Conservation (phyloP, 768 basidiomycete genomes). For the Termitomyces sp. region DNA sequence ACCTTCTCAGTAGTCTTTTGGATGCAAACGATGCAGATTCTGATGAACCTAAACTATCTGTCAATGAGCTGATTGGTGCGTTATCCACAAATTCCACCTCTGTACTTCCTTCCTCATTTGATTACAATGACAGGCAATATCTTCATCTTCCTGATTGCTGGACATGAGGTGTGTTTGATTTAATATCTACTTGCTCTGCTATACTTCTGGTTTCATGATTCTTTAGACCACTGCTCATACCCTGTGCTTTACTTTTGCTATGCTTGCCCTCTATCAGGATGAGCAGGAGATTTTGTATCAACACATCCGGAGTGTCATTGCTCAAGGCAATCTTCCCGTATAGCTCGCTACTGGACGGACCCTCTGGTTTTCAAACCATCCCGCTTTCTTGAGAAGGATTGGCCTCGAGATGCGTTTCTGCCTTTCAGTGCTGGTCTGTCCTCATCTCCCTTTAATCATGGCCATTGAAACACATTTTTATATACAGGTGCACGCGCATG, state of each 20-base stretch:
- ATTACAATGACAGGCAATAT: conserved; percentile 30
- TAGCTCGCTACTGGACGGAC: conserved; percentile 53
- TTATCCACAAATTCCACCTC: background rate
- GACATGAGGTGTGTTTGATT: conserved; percentile 43
- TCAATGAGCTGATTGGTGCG: conserved; percentile 37
- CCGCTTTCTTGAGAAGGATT: conserved; percentile 44
- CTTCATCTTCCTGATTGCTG: conserved; percentile 53
- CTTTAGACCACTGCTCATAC: conserved; percentile 34
- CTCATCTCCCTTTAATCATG: background rate
- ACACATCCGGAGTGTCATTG: conserved; percentile 27
- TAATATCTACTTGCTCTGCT: background rate
- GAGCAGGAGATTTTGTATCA: conserved; percentile 38
- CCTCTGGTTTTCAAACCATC: conserved; percentile 40
- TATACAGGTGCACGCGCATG: conserved; percentile 37
- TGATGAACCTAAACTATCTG: conserved; percentile 29
- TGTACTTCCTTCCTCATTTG: background rate
- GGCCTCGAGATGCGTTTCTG: conserved; percentile 48
- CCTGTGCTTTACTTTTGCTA: conserved; percentile 30
- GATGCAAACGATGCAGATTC: conserved; percentile 40
- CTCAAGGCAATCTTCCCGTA: conserved; percentile 24
- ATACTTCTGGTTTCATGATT: background rate
- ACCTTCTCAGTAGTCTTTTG: conserved; percentile 49
- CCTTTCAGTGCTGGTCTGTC: conserved; percentile 43
- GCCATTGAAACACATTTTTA: background rate
- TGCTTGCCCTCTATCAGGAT: conserved; percentile 37